Evolutionary conservation across 495 filamentous ascomycete genomes (phyloP), one percentile per base, ranked within the genome.

Genomic region (Lophium mytilinum): DNA sequence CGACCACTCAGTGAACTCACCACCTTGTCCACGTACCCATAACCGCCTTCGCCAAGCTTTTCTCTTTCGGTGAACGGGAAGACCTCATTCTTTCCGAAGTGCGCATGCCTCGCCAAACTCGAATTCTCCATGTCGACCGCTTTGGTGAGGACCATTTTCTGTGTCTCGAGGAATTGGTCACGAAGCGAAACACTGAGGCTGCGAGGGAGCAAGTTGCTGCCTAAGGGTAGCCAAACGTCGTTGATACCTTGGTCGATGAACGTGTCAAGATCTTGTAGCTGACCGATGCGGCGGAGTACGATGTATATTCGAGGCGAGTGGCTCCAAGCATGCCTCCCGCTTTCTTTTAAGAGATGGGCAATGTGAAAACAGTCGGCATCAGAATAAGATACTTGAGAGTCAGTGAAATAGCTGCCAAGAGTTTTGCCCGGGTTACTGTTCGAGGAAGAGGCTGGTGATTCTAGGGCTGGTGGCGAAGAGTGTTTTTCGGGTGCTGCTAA

Each of bases 141-240:
- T 19, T 61, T 64, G 36, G 36, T 61, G 11, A 64, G 47, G 2
- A 64, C 61, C 3, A 60, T 19, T 1, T 9, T 10, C 35, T 64
- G 61, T 4, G 52, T 35, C 4, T 47, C 39, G 1, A 60, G 11
- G 34, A 64, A 42, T 42, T 3, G 3, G 39, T 42, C 3, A 12
- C 4, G 14, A 42, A 17, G 14, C 14, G 39, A 42, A 17, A 17
- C 14, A 11, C 9, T 42, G 39, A 60, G 21, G 0, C 17, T 43
- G 0, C 4, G 7, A 1, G 54, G 53, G 6, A 62, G 40, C 8
- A 15, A 39, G 1, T 21, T 39, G 10, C 35, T 18, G 1, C 14
- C 19, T 24, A 57, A 49, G 2, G 59, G 59, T 15, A 62, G 43
- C 47, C 33, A 53, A 1, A 39, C 39, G 42, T 62, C 59, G 17